Evolutionary conservation across 768 basidiomycete species (phyloP), one percentile per base, ranked within the genome.

Genomic region (Boletus subcaerulescens): DNA sequence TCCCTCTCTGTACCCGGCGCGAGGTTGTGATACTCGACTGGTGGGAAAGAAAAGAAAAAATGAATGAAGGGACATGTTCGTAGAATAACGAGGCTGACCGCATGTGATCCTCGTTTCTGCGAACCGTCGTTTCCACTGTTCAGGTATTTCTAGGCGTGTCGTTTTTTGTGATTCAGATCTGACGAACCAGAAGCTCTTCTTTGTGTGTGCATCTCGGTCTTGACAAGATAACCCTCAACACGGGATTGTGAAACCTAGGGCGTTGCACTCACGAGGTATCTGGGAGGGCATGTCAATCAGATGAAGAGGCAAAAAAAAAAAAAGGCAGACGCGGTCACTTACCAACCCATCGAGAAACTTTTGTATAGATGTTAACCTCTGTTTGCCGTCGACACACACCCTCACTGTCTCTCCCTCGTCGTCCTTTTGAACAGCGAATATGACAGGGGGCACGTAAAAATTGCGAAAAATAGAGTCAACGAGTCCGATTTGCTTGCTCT

Each of bases 11-110:
- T 72, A 6, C 76, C 74, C 13, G 80, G 75, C 3, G 76, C 67
- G 1, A 93, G 71, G 29, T 74, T 66, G 35, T 74, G 68, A 60
- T 92, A 93, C 69, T 91, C 87, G 45, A 90, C 90, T 91, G 50
- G 20, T 12, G 9, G 26, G 9, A 9, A 29, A 29, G 8, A 43
- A 31, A 11, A 31, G 7, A 10, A 11, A 33, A 10, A 10, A 31
- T 61, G 36, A 52, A 40, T 17, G 24, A 39, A n/a, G 26, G n/a
- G 14, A 1, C 31, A 47, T 22, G 24, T 29, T 24, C 20, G 18
- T 38, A 17, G 17, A 13, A 24, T 29, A 18, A 56, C 20, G 46
- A 50, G 36, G 70, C 81, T 58, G 62, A 89, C 88, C 84, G 55
- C 86, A 88, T 45, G 84, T 84, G n/a, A 90, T 82, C 39, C 74